These are phyloP conservation scores for Hymenoscyphus fructigenus DNA, from an alignment of 2,329 filamentous ascomycete genomes.

Conservation along the genomic window DNA sequence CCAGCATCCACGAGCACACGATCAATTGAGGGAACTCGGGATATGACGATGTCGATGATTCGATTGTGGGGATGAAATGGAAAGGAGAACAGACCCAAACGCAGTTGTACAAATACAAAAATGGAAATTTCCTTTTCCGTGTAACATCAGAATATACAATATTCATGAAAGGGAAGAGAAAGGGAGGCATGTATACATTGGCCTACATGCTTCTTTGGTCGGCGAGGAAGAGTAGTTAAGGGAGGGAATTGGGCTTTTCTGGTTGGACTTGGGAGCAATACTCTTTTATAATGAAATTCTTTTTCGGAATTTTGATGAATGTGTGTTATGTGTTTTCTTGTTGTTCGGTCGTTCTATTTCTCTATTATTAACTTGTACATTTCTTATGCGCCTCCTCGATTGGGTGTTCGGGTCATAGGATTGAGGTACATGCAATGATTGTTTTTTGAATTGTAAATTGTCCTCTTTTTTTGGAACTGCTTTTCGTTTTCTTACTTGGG, in stretches of 20 bases:
- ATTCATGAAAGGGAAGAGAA: not conserved
- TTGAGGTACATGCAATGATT: too few species aligned
- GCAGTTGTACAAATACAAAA: constrained; percentile 2
- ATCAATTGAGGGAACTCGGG: not conserved
- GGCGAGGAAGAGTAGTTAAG: not conserved
- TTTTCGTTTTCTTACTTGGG: too few species aligned
- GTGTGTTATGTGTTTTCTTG: too few species aligned
- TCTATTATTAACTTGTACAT: too few species aligned
- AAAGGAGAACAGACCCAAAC: not conserved
- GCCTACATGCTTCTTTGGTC: not conserved
- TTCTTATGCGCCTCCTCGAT: too few species aligned
- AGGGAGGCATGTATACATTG: not conserved
- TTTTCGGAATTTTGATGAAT: too few species aligned
- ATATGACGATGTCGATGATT: not conserved
- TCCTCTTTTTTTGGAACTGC: too few species aligned
- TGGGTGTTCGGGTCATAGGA: too few species aligned
- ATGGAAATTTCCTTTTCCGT: not conserved
- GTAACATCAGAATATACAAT: not conserved
- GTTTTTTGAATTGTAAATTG: too few species aligned
- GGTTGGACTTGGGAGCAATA: not conserved
- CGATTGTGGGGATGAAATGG: constrained; percentile 4
- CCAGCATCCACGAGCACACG: not conserved
- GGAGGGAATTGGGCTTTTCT: not conserved
- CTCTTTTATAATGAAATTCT: not conserved
- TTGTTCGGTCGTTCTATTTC: too few species aligned